Evolutionary conservation across 2,329 filamentous ascomycete genomes (phyloP).

Genomic region (Colletotrichum higginsianum): DNA sequence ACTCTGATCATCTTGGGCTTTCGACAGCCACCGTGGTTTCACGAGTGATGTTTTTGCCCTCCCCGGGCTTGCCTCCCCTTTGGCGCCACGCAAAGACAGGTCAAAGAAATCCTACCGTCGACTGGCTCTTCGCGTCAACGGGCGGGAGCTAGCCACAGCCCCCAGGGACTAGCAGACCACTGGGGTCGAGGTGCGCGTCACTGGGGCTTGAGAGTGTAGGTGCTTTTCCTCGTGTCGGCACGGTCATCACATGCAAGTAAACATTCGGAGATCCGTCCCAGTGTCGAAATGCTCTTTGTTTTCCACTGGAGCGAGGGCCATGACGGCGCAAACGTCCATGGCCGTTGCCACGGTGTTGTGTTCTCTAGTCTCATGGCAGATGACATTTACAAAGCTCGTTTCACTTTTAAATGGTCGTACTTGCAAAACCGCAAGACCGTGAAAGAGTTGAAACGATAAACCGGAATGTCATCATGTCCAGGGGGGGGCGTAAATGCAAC

Average conservation of each 20-base stretch:
- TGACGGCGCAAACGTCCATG: no score
- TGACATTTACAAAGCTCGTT: no score
- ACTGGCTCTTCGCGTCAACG: constrained; percentile 23
- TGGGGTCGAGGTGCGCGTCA: not conserved
- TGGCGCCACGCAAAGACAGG: constrained; percentile 22
- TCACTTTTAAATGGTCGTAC: no score
- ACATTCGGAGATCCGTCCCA: no score
- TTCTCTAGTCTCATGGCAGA: not conserved
- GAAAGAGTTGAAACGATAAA: no score
- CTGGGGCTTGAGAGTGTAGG: constrained; percentile 4
- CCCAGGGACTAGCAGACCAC: not conserved
- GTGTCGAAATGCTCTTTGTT: no score
- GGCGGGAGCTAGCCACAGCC: constrained; percentile 25
- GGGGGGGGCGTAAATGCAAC: no score
- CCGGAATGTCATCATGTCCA: no score
- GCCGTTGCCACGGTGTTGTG: no score
- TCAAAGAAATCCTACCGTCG: constrained; percentile 17
- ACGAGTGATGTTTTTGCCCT: constrained; percentile 5
- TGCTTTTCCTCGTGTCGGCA: not conserved
- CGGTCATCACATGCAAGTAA: not conserved
- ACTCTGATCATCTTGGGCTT: not conserved
- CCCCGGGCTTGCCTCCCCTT: not conserved
- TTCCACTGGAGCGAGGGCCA: not conserved
- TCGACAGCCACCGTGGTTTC: constrained; percentile 24
- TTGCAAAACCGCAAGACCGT: no score